Percentiles rank a stretch among this genome's conserved stretches.
Conservation (phyloP, 2,329 filamentous ascomycete genomes). For the Fusarium mexicanum region DNA sequence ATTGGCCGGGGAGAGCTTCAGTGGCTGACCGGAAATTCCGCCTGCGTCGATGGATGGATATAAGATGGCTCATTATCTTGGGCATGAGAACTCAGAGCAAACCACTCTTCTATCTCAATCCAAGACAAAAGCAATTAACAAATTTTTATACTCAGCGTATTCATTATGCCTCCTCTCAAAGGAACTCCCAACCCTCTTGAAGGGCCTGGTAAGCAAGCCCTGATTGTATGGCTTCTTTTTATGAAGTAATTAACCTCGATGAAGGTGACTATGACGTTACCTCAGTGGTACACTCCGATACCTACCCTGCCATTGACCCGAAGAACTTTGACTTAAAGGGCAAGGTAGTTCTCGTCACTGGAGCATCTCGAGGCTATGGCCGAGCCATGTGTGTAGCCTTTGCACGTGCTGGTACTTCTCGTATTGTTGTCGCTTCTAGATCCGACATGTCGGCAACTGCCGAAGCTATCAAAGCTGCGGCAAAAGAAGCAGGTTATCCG, state of each 20-base stretch:
- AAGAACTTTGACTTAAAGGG: background rate
- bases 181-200: conserved; percentile 11
- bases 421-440: background rate
- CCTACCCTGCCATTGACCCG: conserved; percentile 10
- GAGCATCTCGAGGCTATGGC: conserved; percentile 14
- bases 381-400: conserved; percentile 11
- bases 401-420: conserved; percentile 1
- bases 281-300: background rate
- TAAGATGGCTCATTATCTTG: background rate
- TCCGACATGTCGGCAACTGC: conserved; percentile 2
- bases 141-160: background rate
- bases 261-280: conserved; percentile 12
- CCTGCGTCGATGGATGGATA: background rate
- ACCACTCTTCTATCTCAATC: background rate
- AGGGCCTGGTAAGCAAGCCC: background rate
- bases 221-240: fast-evolving
- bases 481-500: background rate
- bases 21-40: conserved; percentile 2
- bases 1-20: background rate
- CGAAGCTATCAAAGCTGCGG: background rate
- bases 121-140: too few species aligned
- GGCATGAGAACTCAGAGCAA: background rate
- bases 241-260: background rate
- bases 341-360: conserved; percentile 7
- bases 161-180: conserved; percentile 7